Percentiles rank a stretch among this genome's conserved stretches.
phyloP scores from a whole-genome alignment of 2,329 filamentous ascomycete species.

The Chaetomium sp. region DNA sequence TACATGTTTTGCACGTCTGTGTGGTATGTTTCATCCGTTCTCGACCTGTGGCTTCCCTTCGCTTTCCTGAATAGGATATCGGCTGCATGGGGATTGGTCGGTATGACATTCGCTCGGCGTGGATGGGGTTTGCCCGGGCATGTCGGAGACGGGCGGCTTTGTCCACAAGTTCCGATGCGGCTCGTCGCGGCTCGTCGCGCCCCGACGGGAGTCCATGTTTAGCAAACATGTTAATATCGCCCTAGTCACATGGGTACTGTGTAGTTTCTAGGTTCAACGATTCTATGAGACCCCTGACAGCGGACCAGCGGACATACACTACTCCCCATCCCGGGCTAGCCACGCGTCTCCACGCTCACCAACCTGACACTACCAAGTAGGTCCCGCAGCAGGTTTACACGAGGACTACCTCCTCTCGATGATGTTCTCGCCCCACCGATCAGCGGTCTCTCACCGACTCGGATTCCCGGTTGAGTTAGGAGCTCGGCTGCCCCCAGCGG shows the following conservation, averaged over 20 bases:
- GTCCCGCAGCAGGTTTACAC: background rate
- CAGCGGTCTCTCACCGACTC: background rate
- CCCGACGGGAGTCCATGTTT: background rate
- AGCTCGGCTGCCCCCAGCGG: background rate
- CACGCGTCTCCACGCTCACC: too few species aligned
- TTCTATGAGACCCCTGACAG: background rate
- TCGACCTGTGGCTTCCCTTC: background rate
- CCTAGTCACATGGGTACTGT: background rate
- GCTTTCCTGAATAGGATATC: constrained; percentile 26
- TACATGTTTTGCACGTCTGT: background rate
- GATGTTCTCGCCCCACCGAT: background rate
- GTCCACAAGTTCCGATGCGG: background rate
- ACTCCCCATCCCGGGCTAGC: background rate
- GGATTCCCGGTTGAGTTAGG: background rate
- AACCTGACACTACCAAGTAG: too few species aligned
- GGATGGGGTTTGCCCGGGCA: background rate
- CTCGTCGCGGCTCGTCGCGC: background rate
- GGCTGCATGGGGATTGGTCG: constrained; percentile 25
- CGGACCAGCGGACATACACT: too few species aligned
- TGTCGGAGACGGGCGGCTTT: background rate
- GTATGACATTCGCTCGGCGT: background rate
- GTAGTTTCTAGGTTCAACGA: background rate
- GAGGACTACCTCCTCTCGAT: background rate
- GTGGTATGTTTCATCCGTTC: background rate
- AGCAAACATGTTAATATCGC: background rate